phyloP scores from a whole-genome alignment of 495 filamentous ascomycete species.

The Choiromyces venosus region DNA sequence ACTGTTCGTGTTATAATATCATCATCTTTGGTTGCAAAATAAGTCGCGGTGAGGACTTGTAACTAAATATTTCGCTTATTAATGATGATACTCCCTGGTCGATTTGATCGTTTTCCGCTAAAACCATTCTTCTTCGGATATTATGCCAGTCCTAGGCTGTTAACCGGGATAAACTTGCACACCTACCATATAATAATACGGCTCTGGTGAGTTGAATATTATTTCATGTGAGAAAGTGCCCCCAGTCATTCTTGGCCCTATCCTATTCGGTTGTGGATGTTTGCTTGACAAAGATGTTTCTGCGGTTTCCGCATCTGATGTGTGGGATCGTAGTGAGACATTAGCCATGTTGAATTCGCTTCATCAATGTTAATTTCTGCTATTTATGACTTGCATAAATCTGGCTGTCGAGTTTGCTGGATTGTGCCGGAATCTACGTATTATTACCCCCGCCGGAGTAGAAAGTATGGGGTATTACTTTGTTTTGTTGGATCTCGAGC shows the following conservation, averaged over 20 bases:
- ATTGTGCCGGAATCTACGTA: too few species aligned
- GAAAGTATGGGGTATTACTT: too few species aligned
- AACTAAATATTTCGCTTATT: neutral
- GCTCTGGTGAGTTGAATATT: neutral
- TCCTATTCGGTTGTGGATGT: neutral
- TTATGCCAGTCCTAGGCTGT: neutral
- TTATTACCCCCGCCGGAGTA: too few species aligned
- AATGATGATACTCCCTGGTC: neutral
- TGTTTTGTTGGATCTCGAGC: too few species aligned
- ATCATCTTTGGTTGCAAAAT: neutral
- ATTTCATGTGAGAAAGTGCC: neutral
- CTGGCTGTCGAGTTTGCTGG: too few species aligned
- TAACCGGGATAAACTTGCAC: neutral
- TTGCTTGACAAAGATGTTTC: neutral
- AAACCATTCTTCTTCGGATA: neutral
- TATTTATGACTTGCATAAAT: too few species aligned
- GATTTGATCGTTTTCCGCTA: neutral
- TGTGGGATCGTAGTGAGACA: too few species aligned
- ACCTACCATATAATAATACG: neutral
- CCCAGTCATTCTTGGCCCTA: neutral
- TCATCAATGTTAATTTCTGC: too few species aligned
- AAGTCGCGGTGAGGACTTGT: neutral
- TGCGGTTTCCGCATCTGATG: neutral
- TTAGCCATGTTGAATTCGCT: neutral
- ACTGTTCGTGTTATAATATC: neutral